Evolutionary conservation across 192 early-diverging fungal species (phyloP), one percentile per base, ranked within the genome.

Genomic region (Rhizophagus clarus): DNA sequence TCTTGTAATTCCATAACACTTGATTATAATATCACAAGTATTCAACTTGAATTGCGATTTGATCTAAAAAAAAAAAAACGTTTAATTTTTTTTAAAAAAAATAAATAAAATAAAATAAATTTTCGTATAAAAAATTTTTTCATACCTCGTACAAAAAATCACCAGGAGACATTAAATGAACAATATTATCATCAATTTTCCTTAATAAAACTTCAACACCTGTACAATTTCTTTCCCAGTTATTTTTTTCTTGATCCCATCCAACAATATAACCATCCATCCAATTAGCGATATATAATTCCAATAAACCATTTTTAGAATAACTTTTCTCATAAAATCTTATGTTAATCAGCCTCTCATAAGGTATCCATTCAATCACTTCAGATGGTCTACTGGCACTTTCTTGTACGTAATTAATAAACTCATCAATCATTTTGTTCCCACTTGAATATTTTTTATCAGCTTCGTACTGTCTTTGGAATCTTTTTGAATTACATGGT

Each of bases 351-450:
- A 69, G 14, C n/a, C 34, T 69, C 34, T 69, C 67, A 37, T 26
- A 69, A 20, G 67, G 17, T 69, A 69, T 69, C 67, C 67, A 69
- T 69, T 69, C 67, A 17, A 69, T 20, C 17, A 69, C 34, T 28
- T 28, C 34, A 7, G 29, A 29, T 7, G 67, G 67, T 69, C 34
- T 37, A 26, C 15, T 29, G 3, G 67, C 67, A 37, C 6, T 34
- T 22, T n/a, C 34, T 37, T 69, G 67, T 28, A 22, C 10, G 17
- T 69, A 17, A 29, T 14, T 17, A 69, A 69, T 69, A 37, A 29
- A 69, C 14, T 29, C 22, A 69, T 69, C 67, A 69, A 69, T 31
- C 14, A 34, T 37, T 69, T 31, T 37, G 8, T 69, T 69, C 2
- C 67, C 67, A 69, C 67, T 69, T 17, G 67, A 31, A 28, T 11